These are phyloP conservation scores for Rhizomucor miehei DNA, from an alignment of 371 early-diverging fungal genomes.

Conservation along the genomic window DNA sequence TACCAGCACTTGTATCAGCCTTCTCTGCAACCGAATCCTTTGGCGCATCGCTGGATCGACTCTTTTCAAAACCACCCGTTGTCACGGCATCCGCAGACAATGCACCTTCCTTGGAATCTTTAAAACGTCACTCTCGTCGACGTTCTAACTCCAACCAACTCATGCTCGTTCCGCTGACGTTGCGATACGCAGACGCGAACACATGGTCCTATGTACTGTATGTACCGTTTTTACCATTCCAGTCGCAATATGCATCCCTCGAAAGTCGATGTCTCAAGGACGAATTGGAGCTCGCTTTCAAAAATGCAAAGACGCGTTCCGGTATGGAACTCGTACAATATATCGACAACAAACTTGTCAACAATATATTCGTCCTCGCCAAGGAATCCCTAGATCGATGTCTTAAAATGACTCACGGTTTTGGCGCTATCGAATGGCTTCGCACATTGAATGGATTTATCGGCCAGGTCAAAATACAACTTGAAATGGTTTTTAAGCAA, in stretches of 20 bases:
- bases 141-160: constrained; percentile 13
- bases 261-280: constrained; percentile 45
- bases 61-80: constrained; percentile 45
- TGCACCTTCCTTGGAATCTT: constrained; percentile 11
- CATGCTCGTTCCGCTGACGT: constrained; percentile 17
- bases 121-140: constrained; percentile 17
- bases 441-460: constrained; percentile 54
- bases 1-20: constrained; percentile 35
- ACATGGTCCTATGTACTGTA: constrained; percentile 54
- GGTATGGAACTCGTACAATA: constrained; percentile 16
- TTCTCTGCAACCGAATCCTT: constrained; percentile 52
- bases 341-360: constrained; percentile 21
- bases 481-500: constrained; percentile 14
- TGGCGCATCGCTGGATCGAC: constrained; percentile 50
- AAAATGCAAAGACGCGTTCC: constrained; percentile 1
- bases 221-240: constrained; percentile 62
- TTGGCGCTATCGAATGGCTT: constrained; percentile 53
- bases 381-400: constrained; percentile 54
- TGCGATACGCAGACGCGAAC: constrained; percentile 30
- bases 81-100: constrained; percentile 19
- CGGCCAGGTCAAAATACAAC: constrained; percentile 33
- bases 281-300: constrained; percentile 25
- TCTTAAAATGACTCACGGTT: constrained; percentile 61
- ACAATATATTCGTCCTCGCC: constrained; percentile 37
- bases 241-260: constrained; percentile 57